phyloP scores from a whole-genome alignment of 768 basidiomycete species.

The Pleurotus djamor region DNA sequence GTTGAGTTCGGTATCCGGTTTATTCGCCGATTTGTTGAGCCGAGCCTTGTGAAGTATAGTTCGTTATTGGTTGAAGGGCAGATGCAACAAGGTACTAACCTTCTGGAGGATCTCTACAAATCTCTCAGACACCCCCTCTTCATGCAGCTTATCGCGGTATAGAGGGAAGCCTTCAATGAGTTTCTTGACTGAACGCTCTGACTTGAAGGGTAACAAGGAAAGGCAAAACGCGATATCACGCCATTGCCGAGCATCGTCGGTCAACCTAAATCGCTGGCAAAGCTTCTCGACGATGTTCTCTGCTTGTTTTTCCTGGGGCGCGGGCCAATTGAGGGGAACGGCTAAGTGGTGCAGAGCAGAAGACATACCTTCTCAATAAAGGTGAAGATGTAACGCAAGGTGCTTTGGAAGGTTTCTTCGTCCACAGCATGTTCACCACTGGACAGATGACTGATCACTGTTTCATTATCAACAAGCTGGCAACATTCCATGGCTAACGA shows the following conservation, averaged over 20 bases:
- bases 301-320: slow-evolving; percentile 88
- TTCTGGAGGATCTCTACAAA: slow-evolving; percentile 93
- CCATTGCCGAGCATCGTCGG: slow-evolving; percentile 93
- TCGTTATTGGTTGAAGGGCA: neutral
- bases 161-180: slow-evolving; percentile 89
- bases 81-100: slow-evolving; percentile 34
- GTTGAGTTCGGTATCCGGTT: slow-evolving; percentile 89
- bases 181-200: slow-evolving; percentile 94
- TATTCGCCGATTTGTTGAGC: slow-evolving; percentile 88
- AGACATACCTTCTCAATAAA: slow-evolving; percentile 90
- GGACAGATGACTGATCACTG: slow-evolving; percentile 94
- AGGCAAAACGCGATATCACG: slow-evolving; percentile 96
- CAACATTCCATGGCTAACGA: neutral
- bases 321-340: neutral
- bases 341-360: neutral
- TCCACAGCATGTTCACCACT: slow-evolving; percentile 90
- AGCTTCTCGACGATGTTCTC: slow-evolving; percentile 97
- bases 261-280: slow-evolving; percentile 90
- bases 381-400: slow-evolving; percentile 91
- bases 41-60: slow-evolving; percentile 53
- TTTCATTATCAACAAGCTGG: slow-evolving; percentile 4
- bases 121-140: slow-evolving; percentile 71
- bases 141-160: slow-evolving; percentile 96
- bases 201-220: slow-evolving; percentile 94
- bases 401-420: slow-evolving; percentile 89